A percentile compares a stretch with the other conserved stretches of the same genome.
Conservation (phyloP, 2,329 filamentous ascomycete species). For the Fusarium stilboides region DNA sequence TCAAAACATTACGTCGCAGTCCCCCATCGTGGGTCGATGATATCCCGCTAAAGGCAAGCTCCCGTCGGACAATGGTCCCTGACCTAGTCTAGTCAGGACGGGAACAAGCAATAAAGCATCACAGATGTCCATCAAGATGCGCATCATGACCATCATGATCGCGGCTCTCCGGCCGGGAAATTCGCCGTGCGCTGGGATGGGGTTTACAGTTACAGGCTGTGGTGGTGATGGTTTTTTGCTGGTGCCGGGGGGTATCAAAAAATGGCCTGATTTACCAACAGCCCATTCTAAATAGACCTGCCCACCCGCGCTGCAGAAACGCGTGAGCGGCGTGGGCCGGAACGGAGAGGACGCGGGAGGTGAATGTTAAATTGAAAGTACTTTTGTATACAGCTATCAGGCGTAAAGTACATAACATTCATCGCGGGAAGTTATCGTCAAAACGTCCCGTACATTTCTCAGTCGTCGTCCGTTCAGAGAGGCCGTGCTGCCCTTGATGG, state of each 20-base stretch:
- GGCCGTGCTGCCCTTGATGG: conserved; percentile 29
- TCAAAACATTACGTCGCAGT: neutral
- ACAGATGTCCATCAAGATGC: conserved; percentile 9
- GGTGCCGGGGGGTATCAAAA: conserved; percentile 9
- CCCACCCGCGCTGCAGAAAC: conserved; percentile 40
- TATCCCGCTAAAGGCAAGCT: conserved; percentile 18
- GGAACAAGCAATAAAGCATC: conserved; percentile 14
- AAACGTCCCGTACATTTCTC: conserved; percentile 15
- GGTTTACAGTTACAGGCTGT: neutral
- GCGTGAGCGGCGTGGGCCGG: conserved; percentile 51
- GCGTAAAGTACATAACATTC: neutral
- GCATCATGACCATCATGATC: conserved; percentile 6
- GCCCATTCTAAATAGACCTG: conserved; percentile 44
- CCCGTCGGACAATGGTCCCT: conserved; percentile 2
- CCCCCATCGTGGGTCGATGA: conserved; percentile 12
- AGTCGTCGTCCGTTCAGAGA: conserved; percentile 35
- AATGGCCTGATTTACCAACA: conserved; percentile 50
- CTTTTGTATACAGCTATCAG: accelerated
- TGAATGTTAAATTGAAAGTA: conserved; percentile 28
- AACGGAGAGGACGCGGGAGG: conserved; percentile 34
- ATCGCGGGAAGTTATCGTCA: conserved; percentile 51
- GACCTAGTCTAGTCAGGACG: conserved; percentile 9
- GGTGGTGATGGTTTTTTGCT: conserved; percentile 6
- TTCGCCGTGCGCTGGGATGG: conserved; percentile 3
- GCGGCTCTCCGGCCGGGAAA: neutral